Conservation (phyloP, 208 protist species). For the Lotmaria passim region DNA sequence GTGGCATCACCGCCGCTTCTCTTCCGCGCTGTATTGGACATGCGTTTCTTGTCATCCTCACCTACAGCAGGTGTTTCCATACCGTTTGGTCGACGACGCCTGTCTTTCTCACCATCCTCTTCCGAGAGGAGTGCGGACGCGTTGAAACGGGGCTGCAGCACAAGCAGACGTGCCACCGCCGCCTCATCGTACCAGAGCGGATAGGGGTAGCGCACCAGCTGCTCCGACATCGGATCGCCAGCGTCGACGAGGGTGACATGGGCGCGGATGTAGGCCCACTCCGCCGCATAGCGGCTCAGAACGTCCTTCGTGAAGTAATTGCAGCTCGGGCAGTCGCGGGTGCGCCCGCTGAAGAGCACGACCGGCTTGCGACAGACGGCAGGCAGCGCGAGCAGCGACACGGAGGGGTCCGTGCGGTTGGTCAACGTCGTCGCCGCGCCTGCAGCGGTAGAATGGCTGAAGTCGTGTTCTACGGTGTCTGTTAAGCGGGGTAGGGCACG, state of each 20-base stretch:
- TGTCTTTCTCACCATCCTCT: too few species aligned
- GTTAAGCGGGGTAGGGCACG: constrained; percentile 24
- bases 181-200: constrained; percentile 25
- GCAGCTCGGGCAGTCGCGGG: constrained; percentile 28
- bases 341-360: constrained; percentile 37
- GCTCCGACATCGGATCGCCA: constrained; percentile 39
- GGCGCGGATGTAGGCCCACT: constrained; percentile 52
- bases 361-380: constrained; percentile 38
- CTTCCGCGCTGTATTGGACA: too few species aligned
- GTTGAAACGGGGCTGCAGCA: constrained; percentile 6
- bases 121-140: too few species aligned
- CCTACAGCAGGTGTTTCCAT: too few species aligned
- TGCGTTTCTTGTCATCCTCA: too few species aligned
- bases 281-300: constrained; percentile 33
- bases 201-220: constrained; percentile 28
- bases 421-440: not conserved
- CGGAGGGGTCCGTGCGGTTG: constrained; percentile 8
- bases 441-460: not conserved
- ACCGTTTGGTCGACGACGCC: too few species aligned
- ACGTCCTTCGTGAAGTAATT: constrained; percentile 16
- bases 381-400: constrained; percentile 13
- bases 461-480: not conserved
- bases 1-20: too few species aligned
- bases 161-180: constrained; percentile 7
- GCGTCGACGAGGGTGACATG: constrained; percentile 62